phyloP scores from a whole-genome alignment of 1,139 yeast genomes.

The Saccharomyces hybrid region DNA sequence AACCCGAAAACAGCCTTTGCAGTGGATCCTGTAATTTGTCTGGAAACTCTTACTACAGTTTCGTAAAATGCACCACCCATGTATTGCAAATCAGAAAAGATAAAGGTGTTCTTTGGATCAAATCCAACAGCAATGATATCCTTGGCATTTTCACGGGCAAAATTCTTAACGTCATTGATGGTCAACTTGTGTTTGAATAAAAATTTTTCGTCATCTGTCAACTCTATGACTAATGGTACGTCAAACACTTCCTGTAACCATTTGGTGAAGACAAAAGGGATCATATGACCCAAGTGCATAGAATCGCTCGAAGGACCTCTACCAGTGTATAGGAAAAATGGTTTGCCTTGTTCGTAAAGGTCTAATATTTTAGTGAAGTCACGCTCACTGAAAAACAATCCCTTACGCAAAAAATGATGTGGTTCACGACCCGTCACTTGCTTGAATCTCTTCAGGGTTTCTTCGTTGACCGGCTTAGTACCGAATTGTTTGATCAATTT shows the following conservation, averaged over 20 bases:
- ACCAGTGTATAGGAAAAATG: constrained; percentile 93
- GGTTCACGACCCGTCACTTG: constrained; percentile 84
- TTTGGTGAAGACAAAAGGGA: constrained; percentile 91
- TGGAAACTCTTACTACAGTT: constrained; percentile 85
- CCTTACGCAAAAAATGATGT: constrained; percentile 87
- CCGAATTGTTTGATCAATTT: constrained; percentile 84
- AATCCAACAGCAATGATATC: constrained; percentile 95
- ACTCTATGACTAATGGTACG: constrained; percentile 89
- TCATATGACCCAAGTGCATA: constrained; percentile 96
- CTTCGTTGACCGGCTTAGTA: constrained; percentile 63
- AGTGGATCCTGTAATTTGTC: constrained; percentile 93
- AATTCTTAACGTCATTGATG: constrained; percentile 78
- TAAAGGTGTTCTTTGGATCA: constrained; percentile 88
- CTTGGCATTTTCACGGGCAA: constrained; percentile 74
- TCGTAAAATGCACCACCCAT: constrained; percentile 94
- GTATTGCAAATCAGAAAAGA: constrained; percentile 84
- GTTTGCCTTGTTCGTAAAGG: constrained; percentile 88
- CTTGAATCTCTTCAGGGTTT: constrained; percentile 67
- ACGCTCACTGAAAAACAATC: constrained; percentile 88
- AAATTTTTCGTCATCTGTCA: constrained; percentile 97
- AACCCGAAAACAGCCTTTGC: constrained; percentile 98
- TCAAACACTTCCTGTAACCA: constrained; percentile 98
- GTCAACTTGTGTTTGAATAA: constrained; percentile 85
- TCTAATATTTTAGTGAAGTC: constrained; percentile 76
- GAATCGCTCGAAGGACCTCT: constrained; percentile 96